phyloP scores from a whole-genome alignment of 306 rosid genomes.

The Vicia villosa region DNA sequence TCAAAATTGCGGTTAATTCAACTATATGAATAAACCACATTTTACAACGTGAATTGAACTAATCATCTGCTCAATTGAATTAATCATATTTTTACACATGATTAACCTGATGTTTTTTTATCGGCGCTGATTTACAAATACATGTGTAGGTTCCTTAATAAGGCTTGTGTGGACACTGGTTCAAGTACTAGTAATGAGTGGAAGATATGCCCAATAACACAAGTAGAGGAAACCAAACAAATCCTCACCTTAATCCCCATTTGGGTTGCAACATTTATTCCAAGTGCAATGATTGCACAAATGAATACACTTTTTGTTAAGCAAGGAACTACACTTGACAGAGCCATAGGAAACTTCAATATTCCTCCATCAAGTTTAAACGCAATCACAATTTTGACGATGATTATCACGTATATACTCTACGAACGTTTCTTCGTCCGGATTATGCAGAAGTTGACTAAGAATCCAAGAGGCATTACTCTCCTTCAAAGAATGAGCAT shows the following conservation, averaged over 20 bases:
- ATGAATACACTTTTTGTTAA: conserved; percentile 64
- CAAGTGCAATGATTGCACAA: conserved; percentile 65
- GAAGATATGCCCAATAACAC: conserved; percentile 67
- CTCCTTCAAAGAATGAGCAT: conserved; percentile 73
- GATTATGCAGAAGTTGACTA: conserved; percentile 47
- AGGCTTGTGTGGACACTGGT: conserved; percentile 57
- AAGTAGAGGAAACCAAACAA: conserved; percentile 88
- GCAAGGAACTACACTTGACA: conserved; percentile 75
- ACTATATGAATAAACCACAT: too few species aligned
- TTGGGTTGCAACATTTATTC: conserved; percentile 63
- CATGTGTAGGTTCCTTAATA: conserved; percentile 64
- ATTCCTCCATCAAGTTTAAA: conserved; percentile 69
- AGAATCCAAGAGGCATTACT: conserved; percentile 81
- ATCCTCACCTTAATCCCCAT: conserved; percentile 71
- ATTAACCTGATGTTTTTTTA: too few species aligned
- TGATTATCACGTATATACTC: conserved; percentile 62
- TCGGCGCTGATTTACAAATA: background rate
- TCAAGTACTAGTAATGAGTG: conserved; percentile 49
- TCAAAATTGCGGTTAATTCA: too few species aligned
- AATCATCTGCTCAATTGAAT: too few species aligned
- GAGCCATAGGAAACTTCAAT: conserved; percentile 61
- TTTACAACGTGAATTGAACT: too few species aligned
- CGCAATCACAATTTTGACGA: conserved; percentile 65
- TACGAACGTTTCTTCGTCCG: conserved; percentile 67
- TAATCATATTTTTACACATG: too few species aligned